phyloP scores from a whole-genome alignment of 1,139 yeast species.

The Yamadazyma atlantica region DNA sequence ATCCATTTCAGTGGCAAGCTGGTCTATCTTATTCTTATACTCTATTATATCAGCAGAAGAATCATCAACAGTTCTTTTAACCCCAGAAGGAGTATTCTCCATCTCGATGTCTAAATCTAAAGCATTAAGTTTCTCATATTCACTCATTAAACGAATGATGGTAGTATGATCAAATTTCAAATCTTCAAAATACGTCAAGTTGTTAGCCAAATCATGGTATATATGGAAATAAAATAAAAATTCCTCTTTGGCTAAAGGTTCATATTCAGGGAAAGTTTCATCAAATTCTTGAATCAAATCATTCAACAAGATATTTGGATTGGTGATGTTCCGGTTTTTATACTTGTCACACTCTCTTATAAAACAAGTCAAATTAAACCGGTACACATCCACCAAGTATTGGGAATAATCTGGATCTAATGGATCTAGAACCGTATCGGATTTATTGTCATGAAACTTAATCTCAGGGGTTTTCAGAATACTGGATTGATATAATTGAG shows the following conservation, averaged over 20 bases:
- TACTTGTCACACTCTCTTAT: slow-evolving; percentile 25
- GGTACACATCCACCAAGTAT: slow-evolving; percentile 20
- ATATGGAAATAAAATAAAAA: slow-evolving; percentile 29
- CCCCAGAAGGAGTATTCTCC: slow-evolving; percentile 7
- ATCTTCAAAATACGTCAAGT: slow-evolving; percentile 30
- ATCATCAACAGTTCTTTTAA: slow-evolving; percentile 1
- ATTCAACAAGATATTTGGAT: slow-evolving; percentile 21
- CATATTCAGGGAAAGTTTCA: slow-evolving; percentile 19
- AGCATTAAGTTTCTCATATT: slow-evolving; percentile 17
- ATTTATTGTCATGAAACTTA: slow-evolving; percentile 11
- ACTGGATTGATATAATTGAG: slow-evolving; percentile 21
- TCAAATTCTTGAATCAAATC: slow-evolving; percentile 21
- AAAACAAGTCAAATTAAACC: slow-evolving; percentile 27
- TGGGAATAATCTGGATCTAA: slow-evolving; percentile 18
- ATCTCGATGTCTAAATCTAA: slow-evolving; percentile 13
- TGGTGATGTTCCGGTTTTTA: slow-evolving; percentile 11
- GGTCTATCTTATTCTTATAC: neutral
- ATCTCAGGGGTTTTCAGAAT: slow-evolving; percentile 23
- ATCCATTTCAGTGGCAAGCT: slow-evolving; percentile 17
- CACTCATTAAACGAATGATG: slow-evolving; percentile 24
- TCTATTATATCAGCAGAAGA: neutral
- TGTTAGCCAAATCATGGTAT: slow-evolving; percentile 32
- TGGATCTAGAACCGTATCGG: slow-evolving; percentile 16
- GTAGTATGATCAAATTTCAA: slow-evolving; percentile 25
- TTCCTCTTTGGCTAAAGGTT: slow-evolving; percentile 26